Conservation (phyloP, 2,329 filamentous ascomycete species). For the Sporothrix brunneoviolacea region DNA sequence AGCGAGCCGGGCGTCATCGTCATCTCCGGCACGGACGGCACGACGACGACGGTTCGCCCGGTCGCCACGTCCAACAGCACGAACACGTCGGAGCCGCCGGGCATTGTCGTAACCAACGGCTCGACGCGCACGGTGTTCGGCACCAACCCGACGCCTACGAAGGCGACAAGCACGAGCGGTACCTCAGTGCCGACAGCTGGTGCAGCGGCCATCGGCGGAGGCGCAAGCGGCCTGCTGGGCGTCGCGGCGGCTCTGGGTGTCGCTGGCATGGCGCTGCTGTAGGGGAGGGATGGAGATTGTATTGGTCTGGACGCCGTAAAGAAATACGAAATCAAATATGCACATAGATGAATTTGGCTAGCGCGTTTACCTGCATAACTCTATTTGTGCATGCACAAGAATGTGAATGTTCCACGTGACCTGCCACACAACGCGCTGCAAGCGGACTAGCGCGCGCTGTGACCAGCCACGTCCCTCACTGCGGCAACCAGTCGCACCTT, state of each 20-base stretch:
- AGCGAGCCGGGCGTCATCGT: not conserved
- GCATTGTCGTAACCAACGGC: slow-evolving; percentile 8
- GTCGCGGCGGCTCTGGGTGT: slow-evolving; percentile 4
- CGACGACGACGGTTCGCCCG: not conserved
- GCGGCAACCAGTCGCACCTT: slow-evolving; percentile 9
- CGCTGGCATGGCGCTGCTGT: slow-evolving; percentile 8
- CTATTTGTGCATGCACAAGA: not conserved
- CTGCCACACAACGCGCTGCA: not conserved
- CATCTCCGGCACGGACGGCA: not conserved
- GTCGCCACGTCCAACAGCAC: not conserved
- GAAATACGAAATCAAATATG: not conserved
- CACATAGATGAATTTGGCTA: not conserved
- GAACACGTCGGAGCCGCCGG: not conserved
- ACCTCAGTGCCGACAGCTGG: not conserved
- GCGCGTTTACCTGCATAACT: too few relatives aligned
- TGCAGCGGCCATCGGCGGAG: not conserved
- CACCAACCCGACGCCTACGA: slow-evolving; percentile 10
- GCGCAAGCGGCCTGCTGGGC: not conserved
- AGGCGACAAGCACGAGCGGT: not conserved
- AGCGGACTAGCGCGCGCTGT: not conserved
- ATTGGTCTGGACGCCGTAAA: not conserved
- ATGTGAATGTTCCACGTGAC: slow-evolving; percentile 1
- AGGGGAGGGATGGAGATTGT: not conserved
- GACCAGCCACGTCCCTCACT: slow-evolving; percentile 6
- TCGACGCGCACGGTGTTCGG: slow-evolving; percentile 13